Conservation (phyloP, 768 basidiomycete species). For the Astraeus odoratus region DNA sequence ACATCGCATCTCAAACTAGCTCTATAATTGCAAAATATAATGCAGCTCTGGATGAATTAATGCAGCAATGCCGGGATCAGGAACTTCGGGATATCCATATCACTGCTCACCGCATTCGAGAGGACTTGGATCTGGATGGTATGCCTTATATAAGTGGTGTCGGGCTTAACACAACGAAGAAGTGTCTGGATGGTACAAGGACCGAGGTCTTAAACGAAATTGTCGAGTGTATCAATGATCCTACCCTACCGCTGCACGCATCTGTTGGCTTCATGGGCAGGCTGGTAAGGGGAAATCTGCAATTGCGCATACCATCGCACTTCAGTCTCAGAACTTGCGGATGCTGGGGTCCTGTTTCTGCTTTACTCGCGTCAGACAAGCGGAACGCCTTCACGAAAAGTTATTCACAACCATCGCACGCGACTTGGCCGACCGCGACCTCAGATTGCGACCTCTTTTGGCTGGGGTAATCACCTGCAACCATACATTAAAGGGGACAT, state of each 20-base stretch:
- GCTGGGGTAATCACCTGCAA: neutral
- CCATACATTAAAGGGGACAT: neutral
- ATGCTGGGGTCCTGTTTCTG: constrained; percentile 16
- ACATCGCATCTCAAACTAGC: neutral
- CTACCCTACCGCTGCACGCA: constrained; percentile 1
- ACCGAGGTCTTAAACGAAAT: constrained; percentile 19
- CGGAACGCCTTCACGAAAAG: constrained; percentile 1
- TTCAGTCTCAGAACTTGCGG: constrained; percentile 4
- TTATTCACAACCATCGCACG: neutral
- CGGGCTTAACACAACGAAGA: constrained; percentile 2
- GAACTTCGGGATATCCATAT: neutral
- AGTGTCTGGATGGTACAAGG: constrained; percentile 11
- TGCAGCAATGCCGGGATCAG: neutral
- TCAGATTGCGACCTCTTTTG: neutral
- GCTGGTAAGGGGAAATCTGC: neutral
- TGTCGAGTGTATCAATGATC: constrained; percentile 14
- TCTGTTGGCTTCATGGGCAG: neutral
- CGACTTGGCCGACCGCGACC: constrained; percentile 2
- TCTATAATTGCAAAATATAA: neutral
- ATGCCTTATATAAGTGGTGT: constrained; percentile 1
- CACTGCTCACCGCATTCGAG: neutral
- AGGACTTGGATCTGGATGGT: neutral
- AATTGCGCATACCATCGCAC: constrained; percentile 7
- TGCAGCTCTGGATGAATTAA: neutral
- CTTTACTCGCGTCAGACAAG: constrained; percentile 8